phyloP scores from a whole-genome alignment of 2,329 filamentous ascomycete genomes.

The Epicoccum sorghinum region DNA sequence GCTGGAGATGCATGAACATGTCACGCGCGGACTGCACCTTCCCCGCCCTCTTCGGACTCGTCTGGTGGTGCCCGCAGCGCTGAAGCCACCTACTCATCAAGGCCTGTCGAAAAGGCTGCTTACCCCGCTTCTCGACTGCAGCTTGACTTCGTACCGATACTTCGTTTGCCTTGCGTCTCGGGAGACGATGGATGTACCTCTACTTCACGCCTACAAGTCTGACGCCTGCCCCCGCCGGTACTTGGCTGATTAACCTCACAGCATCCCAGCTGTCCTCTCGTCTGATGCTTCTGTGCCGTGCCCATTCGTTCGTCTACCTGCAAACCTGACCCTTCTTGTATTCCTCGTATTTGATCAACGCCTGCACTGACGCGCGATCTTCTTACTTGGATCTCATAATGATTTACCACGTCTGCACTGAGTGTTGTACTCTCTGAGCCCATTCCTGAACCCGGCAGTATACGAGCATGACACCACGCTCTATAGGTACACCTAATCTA shows the following conservation, averaged over 20 bases:
- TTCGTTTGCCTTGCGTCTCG: conserved; percentile 9
- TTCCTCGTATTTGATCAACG: conserved; percentile 50
- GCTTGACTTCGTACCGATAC: conserved; percentile 38
- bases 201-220: conserved; percentile 29
- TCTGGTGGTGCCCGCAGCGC: conserved; percentile 40
- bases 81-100: conserved; percentile 45
- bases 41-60: conserved; percentile 33
- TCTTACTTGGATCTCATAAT: conserved; percentile 48
- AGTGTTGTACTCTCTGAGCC: conserved; percentile 39
- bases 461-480: conserved; percentile 45
- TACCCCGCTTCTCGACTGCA: conserved; percentile 47
- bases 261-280: conserved; percentile 41
- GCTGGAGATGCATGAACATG: conserved; percentile 32
- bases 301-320: conserved; percentile 44
- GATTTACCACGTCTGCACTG: conserved; percentile 43
- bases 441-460: conserved; percentile 35
- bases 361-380: conserved; percentile 41
- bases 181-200: conserved; percentile 30
- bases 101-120: conserved; percentile 23
- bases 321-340: conserved; percentile 47
- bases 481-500: conserved; percentile 31
- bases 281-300: conserved; percentile 30
- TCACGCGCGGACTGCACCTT: conserved; percentile 43
- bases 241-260: conserved; percentile 39
- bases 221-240: conserved; percentile 37